Evolutionary conservation across 768 basidiomycete genomes (phyloP), one percentile per base, ranked within the genome.

Genomic region (Boletus subparvulus): DNA sequence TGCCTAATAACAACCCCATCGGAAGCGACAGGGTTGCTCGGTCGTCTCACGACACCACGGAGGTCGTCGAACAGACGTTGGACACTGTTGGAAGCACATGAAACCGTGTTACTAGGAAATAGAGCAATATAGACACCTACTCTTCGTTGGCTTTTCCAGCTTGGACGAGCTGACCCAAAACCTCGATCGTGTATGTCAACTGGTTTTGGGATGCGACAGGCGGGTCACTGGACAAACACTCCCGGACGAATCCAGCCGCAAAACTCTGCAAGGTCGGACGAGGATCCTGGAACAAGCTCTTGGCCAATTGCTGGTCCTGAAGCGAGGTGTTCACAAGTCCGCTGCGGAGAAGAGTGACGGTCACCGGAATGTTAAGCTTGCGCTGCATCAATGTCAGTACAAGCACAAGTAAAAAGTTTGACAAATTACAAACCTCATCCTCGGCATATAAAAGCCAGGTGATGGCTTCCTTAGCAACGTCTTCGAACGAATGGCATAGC

Each of bases 401-500:
- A 39, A 43, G 36, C 37, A 47, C 42, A 28, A 52, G 36, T 17
- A 21, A 40, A 21, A 40, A 35, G 9, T 14, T 28, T 19, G 13
- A 61, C 17, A 26, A 35, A 44, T 12, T 6, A 76, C 84, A 54
- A 54, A 94, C 94, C 77, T 95, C 92, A 68, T 99, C 97, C 68
- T 98, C 95, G 4, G 97, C 92, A 68, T 94, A 97, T 44, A 98
- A 76, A 47, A 99, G 77, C 97, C 97, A 99, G 2, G 90, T 91
- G 48, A 94, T 90, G 7, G 96, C 97, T 74, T 99, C 97, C 72
- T 94, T 94, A 17, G 90, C 92, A 44, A 98, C 96, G 61, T 96
- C 92, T 62, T 92, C 87, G 60, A 94, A 95, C 16, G 86, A 77
- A 59, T 87, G 85, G 69, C 97, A 98, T 41, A 99, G 77, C 59